Percentiles rank a stretch among this genome's conserved stretches.
Evolutionary conservation across 805 yeast genomes (phyloP).

Genomic region (Spathaspora boniae): DNA sequence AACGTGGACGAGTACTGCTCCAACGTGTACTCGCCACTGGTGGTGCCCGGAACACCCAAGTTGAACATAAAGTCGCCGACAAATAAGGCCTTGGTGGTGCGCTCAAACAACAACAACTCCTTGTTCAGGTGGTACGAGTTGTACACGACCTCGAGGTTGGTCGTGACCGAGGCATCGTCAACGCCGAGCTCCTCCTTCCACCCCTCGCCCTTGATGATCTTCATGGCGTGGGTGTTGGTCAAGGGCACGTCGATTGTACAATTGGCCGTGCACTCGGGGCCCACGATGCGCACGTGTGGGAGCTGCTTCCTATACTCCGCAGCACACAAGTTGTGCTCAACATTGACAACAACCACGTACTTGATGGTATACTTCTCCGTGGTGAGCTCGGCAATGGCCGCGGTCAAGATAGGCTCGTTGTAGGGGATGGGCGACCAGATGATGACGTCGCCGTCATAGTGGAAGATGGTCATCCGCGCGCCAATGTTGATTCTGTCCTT

Average conservation of each 20-base stretch:
- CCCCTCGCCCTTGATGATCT: conserved; percentile 16
- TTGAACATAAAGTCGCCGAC: conserved; percentile 62
- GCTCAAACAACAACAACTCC: conserved; percentile 53
- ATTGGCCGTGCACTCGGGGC: conserved; percentile 38
- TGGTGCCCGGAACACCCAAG: conserved; percentile 41
- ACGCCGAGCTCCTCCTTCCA: conserved; percentile 30
- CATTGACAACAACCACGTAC: conserved; percentile 57
- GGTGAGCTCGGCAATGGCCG: conserved; percentile 31
- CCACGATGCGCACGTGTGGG: conserved; percentile 53
- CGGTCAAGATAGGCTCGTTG: conserved; percentile 40
- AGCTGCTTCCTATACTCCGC: conserved; percentile 45
- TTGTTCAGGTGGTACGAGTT: conserved; percentile 53
- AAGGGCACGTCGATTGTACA: conserved; percentile 42
- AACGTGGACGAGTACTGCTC: conserved; percentile 40
- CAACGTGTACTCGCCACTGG: conserved; percentile 20
- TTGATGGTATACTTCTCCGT: conserved; percentile 36
- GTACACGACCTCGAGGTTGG: conserved; percentile 51
- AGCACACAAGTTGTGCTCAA: conserved; percentile 63
- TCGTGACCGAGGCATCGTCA: conserved; percentile 30
- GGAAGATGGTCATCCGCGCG: conserved; percentile 39
- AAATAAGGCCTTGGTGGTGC: conserved; percentile 43
- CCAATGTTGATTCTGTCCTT: conserved; percentile 31
- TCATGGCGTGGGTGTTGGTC: conserved; percentile 29
- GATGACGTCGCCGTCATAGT: conserved; percentile 27
- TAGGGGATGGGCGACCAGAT: conserved; percentile 59